Evolutionary conservation across 1,139 yeast genomes (phyloP), one percentile per base, ranked within the genome.

Genomic region (Blastobotrys ciferrii): DNA sequence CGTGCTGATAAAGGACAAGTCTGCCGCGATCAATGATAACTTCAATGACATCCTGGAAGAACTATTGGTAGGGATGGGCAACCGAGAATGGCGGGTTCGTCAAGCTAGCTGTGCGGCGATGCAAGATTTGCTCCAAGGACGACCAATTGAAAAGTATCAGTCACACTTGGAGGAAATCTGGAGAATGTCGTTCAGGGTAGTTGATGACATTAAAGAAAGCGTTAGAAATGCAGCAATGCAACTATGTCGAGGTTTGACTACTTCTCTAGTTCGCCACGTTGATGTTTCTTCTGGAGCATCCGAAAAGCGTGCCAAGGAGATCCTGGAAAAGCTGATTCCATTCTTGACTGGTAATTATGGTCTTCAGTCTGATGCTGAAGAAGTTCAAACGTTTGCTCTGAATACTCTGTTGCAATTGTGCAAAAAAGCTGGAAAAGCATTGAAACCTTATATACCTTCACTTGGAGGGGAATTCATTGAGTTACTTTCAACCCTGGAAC

Each of bases 141-240:
- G 78, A 31, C 75, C 82, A 1, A 63, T 80, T 38, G 80, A 75
- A 11, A 69, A 65, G 7, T 86, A 84, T 58, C 81, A 80, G 43
- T 60, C 65, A 5, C 63, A 71, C 14, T 64, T 87, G 48, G 85
- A 85, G 51, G 80, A 80, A 4, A 80, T 92, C 31, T 91, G 97
- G 98, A 74, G 77, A 4, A 82, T 87, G 87, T 82, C 94, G 48
- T 91, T 92, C 70, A 77, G 98, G 61, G 80, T 81, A 0, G 80
- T 91, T 78, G 98, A 92, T 68, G 98, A 92, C 69, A 88, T 92
- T 51, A 92, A 92, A 63, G 97, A 88, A 44, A 87, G 95, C 68
- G 98, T 92, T 3, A 75, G 98, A 44, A 79, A 79, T 50, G 95
- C 88, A 47, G 98, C 95, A 9, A 68, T 76, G 45, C 78, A 75